Conservation (phyloP, 192 early-diverging fungal species). For the Coemansia sp. region DNA sequence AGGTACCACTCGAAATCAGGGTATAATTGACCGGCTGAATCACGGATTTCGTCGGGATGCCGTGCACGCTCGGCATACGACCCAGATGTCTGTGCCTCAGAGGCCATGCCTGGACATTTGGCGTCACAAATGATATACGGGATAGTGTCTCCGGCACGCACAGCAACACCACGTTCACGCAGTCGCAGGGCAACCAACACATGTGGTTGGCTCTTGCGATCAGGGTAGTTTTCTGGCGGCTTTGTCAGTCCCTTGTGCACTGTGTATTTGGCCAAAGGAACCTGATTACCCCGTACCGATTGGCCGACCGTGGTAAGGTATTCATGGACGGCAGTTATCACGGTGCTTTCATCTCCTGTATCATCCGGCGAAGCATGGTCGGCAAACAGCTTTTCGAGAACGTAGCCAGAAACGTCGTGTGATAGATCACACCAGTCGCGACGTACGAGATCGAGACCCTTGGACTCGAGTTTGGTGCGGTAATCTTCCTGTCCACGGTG, state of each 20-base stretch:
- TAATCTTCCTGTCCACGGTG: conserved; percentile 18
- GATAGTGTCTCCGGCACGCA: conserved; percentile 84
- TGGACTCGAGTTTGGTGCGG: conserved; percentile 67
- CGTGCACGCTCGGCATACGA: conserved; percentile 71
- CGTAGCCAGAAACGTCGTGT: conserved; percentile 81
- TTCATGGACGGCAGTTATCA: conserved; percentile 73
- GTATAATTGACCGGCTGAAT: conserved; percentile 39
- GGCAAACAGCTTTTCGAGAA: conserved; percentile 59
- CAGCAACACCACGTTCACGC: conserved; percentile 62
- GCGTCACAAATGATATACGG: conserved; percentile 86
- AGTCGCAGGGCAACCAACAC: conserved; percentile 89
- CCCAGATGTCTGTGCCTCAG: conserved; percentile 8
- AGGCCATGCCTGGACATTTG: conserved; percentile 11
- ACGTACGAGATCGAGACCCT: conserved; percentile 93
- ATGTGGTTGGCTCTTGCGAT: conserved; percentile 85
- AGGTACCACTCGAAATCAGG: conserved; percentile 91
- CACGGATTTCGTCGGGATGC: conserved; percentile 78
- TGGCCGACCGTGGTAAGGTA: conserved; percentile 66
- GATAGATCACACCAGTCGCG: conserved; percentile 97
- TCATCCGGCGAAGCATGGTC: conserved; percentile 18
- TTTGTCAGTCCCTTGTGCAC: conserved; percentile 96
- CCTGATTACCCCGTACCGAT: conserved; percentile 62
- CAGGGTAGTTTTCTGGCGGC: conserved; percentile 84
- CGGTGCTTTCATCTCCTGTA: conserved; percentile 61
- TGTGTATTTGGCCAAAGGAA: conserved; percentile 79